Base-by-base conservation (phyloP, 371 early-diverging fungal genomes). In the Lichtheimia ornata region DNA sequence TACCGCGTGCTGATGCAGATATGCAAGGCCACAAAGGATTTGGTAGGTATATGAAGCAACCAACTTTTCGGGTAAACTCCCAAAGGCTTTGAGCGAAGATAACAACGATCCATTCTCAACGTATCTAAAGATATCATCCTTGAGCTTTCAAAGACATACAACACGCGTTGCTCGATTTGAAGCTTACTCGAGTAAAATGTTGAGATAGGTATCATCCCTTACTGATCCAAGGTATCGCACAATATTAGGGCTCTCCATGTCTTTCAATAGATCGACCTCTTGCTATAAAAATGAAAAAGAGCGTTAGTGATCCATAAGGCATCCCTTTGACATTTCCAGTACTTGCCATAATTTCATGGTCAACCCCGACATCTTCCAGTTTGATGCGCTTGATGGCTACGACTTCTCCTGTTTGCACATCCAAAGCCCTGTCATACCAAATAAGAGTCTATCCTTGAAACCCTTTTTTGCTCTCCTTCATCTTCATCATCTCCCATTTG, bases 31-130 rank as follows among this genome's bases (percentile, higher is more conserved):
- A 42, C 89, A 85, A 13, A 97, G 82, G 17, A 95, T 92, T 71
- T 97, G 95, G 27, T 83, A 80, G 11, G 90, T 86, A 73, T 96
- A 98, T 0, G 92, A 83, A 11, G 91, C 81, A 6, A 95, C 93
- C 35, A 98, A 81, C 59, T 86, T 89, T 72, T 97, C 98, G 1
- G 95, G 91, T 53, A 98, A 89, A 25, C 82, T 77, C 2, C 96
- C 97, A 76, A 96, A 97, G 44, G 92, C 89, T 69, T 93, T 91
- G 13, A 92, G 79, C 13, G 94, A 89, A 6, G 86, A 67, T 87
- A 64, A 76, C 52, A 98, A 84, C 6, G 96, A 96, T 4, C 98
- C 98, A 65, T 94, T 93, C 67, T 97, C 97, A 27, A 95, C 96
- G 72, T 88, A 84, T 86, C 65, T 74, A 54, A 11, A 40, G 40